Base-by-base conservation (phyloP, 2,329 filamentous ascomycete genomes). In the Phoma sp. region DNA sequence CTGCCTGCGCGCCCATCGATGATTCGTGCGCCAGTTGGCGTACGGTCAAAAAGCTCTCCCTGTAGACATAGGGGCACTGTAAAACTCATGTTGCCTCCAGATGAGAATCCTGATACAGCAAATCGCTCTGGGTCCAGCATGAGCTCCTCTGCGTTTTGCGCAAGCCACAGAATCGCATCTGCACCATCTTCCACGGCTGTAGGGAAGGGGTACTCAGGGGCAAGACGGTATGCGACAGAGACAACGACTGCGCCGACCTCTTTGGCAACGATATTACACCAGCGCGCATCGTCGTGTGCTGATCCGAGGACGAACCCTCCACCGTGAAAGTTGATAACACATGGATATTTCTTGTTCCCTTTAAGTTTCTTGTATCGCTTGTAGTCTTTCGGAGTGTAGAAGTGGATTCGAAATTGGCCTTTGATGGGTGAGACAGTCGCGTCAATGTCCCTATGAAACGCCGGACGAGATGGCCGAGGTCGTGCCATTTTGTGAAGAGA, bases 141-240 rank as follows among this genome's bases (percentile, higher is more conserved):
- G 29, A 87, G 70, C 46, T 85, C 82, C 4, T 78, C 72, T 0
- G 84, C 83, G 63, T 87, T 76, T 27, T 79, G 72, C 30, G 83
- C 79, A 4, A 87, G 76, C 69, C 83, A 86, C 4, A 86, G 73
- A 18, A 88, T 72, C 1, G 85, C 83, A 53, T 86, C 84, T 6
- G 84, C 84, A 18, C 84, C 84, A 58, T 88, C 85, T 59, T 88
- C 85, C 2, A 87, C 84, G 0, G 85, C 83, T 0, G 81, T 84
- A 2, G 85, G 85, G 60, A 87, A 88, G 0, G 84, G 83, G 55
- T 81, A 74, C 65, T 87, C 84, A 3, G 85, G 85, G 0, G 85
- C 85, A 14, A 81, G 78, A 13, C 85, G 80, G 64, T 88, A 88
- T 52, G 82, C 82, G 50, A 88, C 85, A 55, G 80, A 82, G 51